A percentile compares a stretch with the other conserved stretches of the same genome.
Evolutionary conservation across 2,329 filamentous ascomycete genomes (phyloP).

Genomic region (Cercospora sesami): DNA sequence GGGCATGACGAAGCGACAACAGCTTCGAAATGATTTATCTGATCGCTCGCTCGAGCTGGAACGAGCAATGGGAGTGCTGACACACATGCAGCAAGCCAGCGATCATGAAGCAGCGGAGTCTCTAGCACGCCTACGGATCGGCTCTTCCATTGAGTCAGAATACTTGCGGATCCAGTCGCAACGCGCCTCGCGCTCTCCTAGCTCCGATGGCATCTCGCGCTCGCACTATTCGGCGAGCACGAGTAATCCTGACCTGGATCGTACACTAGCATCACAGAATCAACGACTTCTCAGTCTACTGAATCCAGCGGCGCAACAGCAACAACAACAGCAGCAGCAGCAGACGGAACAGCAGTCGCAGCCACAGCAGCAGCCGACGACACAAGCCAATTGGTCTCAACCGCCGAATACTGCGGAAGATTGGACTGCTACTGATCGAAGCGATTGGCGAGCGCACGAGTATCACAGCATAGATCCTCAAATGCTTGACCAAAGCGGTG

Average conservation of each 20-base stretch:
- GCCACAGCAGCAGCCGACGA: neutral
- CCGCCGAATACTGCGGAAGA: neutral
- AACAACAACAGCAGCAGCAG: conserved; percentile 1
- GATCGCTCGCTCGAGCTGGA: conserved; percentile 16
- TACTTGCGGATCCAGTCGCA: conserved; percentile 8
- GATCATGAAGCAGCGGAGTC: conserved; percentile 25
- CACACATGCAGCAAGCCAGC: conserved; percentile 21
- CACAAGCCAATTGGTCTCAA: neutral
- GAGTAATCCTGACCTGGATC: conserved; percentile 2
- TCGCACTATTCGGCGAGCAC: neutral
- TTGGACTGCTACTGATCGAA: neutral
- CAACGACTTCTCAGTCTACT: conserved; percentile 3
- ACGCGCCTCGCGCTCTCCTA: conserved; percentile 1
- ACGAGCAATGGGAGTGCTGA: conserved; percentile 17
- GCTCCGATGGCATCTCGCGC: conserved; percentile 1
- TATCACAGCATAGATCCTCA: neutral
- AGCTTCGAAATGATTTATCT: conserved; percentile 21
- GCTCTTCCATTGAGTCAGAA: conserved; percentile 18
- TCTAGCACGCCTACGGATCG: conserved; percentile 27
- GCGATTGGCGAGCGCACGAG: neutral
- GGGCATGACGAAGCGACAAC: conserved; percentile 27
- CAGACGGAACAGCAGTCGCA: neutral
- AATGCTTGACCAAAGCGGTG: neutral
- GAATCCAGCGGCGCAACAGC: conserved; percentile 1
- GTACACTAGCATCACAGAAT: neutral